Percentiles rank a stretch among this genome's conserved stretches.
Conservation (phyloP, 2,329 filamentous ascomycete genomes). For the Aureobasidium sp. region DNA sequence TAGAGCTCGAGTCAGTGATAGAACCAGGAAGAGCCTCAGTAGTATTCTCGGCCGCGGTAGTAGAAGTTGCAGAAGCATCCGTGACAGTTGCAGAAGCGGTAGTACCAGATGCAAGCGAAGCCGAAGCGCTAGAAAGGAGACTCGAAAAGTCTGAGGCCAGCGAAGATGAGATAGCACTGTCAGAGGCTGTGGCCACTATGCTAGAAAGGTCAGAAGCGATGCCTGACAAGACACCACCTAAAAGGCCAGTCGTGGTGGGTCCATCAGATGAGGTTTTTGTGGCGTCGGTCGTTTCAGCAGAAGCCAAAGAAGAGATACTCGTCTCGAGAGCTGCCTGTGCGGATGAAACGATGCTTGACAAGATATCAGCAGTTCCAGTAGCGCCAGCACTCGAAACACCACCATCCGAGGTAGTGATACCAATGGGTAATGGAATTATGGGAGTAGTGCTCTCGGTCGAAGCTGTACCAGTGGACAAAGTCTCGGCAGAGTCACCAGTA, state of each 20-base stretch:
- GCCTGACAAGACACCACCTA: conserved; percentile 20
- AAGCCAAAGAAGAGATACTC: conserved; percentile 20
- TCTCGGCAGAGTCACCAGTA: neutral
- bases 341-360: conserved; percentile 18
- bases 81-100: conserved; percentile 14
- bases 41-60: neutral
- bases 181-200: conserved; percentile 25
- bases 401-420: neutral
- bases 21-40: conserved; percentile 5
- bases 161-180: conserved; percentile 22
- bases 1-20: neutral
- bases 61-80: conserved; percentile 5
- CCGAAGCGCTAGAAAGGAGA: conserved; percentile 25
- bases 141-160: conserved; percentile 26
- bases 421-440: conserved; percentile 2
- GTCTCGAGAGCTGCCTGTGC: conserved; percentile 3
- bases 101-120: conserved; percentile 22
- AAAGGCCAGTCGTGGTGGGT: conserved; percentile 15
- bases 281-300: conserved; percentile 14
- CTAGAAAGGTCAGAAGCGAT: conserved; percentile 25
- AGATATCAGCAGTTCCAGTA: conserved; percentile 3
- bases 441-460: conserved; percentile 3
- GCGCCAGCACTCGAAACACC: neutral
- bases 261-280: conserved; percentile 14
- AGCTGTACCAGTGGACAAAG: neutral